These are phyloP conservation scores for Podospora tetraspora DNA, from an alignment of 495 filamentous ascomycete species.

Conservation along the genomic window DNA sequence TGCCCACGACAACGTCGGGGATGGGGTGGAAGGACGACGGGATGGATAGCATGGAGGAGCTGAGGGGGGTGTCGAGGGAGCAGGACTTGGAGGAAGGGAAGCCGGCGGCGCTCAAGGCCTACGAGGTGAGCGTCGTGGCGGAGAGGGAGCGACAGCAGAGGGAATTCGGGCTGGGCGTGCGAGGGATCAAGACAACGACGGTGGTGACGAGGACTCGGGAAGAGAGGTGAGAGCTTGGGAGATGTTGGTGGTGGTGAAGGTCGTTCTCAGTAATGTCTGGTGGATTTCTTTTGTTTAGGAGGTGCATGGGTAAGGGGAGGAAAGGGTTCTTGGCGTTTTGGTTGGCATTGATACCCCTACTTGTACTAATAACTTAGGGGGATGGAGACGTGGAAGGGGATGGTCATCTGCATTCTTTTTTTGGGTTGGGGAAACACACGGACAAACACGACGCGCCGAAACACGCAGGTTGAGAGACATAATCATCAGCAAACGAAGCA, in stretches of 20 bases:
- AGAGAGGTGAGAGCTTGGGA: neutral
- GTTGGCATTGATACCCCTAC: neutral
- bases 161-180: neutral
- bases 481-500: neutral
- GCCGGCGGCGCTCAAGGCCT: neutral
- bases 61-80: neutral
- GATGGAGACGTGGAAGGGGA: neutral
- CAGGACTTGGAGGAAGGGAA: neutral
- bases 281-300: neutral
- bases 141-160: neutral
- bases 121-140: slow-evolving; percentile 6
- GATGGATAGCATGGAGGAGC: neutral
- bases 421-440: neutral
- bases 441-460: no score
- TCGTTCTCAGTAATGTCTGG: neutral
- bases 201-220: slow-evolving; percentile 12
- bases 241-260: neutral
- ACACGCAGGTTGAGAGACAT: no score
- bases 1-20: neutral
- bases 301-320: neutral
- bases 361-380: neutral
- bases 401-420: neutral
- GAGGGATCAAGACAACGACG: slow-evolving; percentile 13
- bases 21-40: neutral
- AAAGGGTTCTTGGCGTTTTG: neutral